phyloP scores from a whole-genome alignment of 2,329 filamentous ascomycete species.

The Trichoderma arundinaceum region DNA sequence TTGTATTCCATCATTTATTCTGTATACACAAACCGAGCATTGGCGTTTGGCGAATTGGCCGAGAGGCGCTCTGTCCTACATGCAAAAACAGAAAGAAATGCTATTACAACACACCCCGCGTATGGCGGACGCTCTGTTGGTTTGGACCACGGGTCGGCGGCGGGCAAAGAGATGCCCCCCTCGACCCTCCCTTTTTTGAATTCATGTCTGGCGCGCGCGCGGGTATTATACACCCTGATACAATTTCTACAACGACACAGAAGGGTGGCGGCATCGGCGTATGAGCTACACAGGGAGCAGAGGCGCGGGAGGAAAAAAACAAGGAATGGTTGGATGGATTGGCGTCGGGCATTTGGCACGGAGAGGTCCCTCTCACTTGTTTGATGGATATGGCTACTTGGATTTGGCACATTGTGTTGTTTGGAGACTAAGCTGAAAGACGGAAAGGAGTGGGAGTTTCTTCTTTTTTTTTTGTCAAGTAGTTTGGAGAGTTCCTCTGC shows the following conservation, averaged over 20 bases:
- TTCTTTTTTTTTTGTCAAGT: neutral
- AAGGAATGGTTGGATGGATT: slow-evolving; percentile 16
- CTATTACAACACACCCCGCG: slow-evolving; percentile 17
- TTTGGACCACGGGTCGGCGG: slow-evolving; percentile 6
- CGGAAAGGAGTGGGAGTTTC: slow-evolving; percentile 15
- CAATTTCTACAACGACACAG: slow-evolving; percentile 11
- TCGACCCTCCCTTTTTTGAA: neutral
- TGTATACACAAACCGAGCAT: slow-evolving; percentile 41
- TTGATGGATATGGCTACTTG: slow-evolving; percentile 6
- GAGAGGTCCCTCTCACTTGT: slow-evolving; percentile 11
- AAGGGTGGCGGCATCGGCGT: slow-evolving; percentile 27
- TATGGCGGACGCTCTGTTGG: slow-evolving; percentile 19
- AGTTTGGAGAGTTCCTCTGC: neutral
- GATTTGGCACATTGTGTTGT: neutral
- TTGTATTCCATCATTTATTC: slow-evolving; percentile 31
- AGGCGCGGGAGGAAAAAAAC: slow-evolving; percentile 1
- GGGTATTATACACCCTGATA: slow-evolving; percentile 21
- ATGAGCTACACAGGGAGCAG: slow-evolving; percentile 19
- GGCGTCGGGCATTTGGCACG: slow-evolving; percentile 22
- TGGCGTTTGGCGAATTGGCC: slow-evolving; percentile 42
- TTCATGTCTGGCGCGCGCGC: slow-evolving; percentile 7
- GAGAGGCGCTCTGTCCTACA: slow-evolving; percentile 35
- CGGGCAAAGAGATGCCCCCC: neutral
- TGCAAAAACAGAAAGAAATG: slow-evolving; percentile 28
- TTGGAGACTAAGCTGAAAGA: slow-evolving; percentile 5